These are phyloP conservation scores for Jacaranda copaia DNA, from an alignment of 257 asterid genomes.

Conservation along the genomic window DNA sequence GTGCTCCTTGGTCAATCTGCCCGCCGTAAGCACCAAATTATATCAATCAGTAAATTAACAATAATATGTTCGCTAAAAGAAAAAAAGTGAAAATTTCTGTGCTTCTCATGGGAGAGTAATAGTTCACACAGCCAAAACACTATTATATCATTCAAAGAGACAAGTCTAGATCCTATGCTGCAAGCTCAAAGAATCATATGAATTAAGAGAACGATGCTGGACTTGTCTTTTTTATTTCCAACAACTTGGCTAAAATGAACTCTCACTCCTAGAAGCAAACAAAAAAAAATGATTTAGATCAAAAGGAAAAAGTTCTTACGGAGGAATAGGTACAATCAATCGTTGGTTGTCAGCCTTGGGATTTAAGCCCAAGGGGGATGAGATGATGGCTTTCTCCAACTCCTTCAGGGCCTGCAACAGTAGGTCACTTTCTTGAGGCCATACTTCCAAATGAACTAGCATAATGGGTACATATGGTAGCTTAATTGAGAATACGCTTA, in stretches of 20 bases:
- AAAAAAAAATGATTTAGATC: background rate
- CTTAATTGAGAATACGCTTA: no score
- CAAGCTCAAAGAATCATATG: background rate
- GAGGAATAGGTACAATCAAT: constrained; percentile 80
- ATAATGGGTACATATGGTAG: no score
- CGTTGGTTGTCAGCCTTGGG: constrained; percentile 81
- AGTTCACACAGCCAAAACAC: constrained; percentile 19
- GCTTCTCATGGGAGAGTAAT: constrained; percentile 11
- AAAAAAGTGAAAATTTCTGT: background rate
- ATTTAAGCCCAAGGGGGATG: constrained; percentile 91
- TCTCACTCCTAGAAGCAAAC: constrained; percentile 25
- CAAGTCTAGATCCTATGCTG: background rate
- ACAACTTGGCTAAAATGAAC: constrained; percentile 14
- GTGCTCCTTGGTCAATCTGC: constrained; percentile 96
- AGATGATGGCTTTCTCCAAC: constrained; percentile 85
- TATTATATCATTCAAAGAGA: constrained; percentile 30
- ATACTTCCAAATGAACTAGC: constrained; percentile 1
- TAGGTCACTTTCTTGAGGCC: constrained; percentile 21
- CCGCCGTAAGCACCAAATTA: constrained; percentile 40
- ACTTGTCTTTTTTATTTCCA: background rate
- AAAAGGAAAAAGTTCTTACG: constrained; percentile 63
- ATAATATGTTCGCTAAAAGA: constrained; percentile 15
- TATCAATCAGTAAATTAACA: constrained; percentile 29
- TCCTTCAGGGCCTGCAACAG: constrained; percentile 80
- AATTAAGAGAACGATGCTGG: background rate